Evolutionary conservation across 257 asterid species (phyloP).

Genomic region (Fraxinus cuspidata): DNA sequence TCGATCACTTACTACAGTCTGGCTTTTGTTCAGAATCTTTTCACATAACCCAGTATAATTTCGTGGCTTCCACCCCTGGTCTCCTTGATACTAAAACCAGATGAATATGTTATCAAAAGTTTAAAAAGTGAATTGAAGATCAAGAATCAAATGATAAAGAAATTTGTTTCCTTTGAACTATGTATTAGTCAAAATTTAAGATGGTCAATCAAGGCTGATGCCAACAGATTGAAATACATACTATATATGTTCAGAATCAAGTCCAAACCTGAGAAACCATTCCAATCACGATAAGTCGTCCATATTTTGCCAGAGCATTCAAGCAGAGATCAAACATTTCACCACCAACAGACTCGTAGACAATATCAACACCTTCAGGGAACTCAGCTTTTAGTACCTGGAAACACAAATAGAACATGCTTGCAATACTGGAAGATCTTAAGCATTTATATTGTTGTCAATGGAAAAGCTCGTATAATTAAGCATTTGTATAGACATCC

Average conservation of each 20-base stretch:
- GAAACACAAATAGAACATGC: slow-evolving; percentile 17
- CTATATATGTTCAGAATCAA: slow-evolving; percentile 16
- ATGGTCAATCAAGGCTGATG: neutral
- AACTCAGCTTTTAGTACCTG: slow-evolving; percentile 84
- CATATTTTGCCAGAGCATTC: slow-evolving; percentile 83
- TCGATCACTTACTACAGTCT: slow-evolving; percentile 70
- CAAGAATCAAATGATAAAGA: slow-evolving; percentile 14
- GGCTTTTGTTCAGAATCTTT: slow-evolving; percentile 90
- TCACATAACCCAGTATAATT: slow-evolving; percentile 84
- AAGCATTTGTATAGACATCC: neutral
- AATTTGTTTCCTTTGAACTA: neutral
- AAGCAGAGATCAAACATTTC: slow-evolving; percentile 85
- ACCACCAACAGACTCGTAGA: slow-evolving; percentile 96
- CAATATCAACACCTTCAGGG: slow-evolving; percentile 85
- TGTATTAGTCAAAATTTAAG: neutral
- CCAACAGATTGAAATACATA: slow-evolving; percentile 4
- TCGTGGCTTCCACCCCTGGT: slow-evolving; percentile 85
- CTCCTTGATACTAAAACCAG: slow-evolving; percentile 89
- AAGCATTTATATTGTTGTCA: neutral
- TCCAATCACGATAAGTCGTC: slow-evolving; percentile 91
- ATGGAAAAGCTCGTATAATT: neutral
- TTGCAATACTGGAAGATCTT: neutral
- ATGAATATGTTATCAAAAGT: slow-evolving; percentile 16
- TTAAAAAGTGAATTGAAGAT: slow-evolving; percentile 19
- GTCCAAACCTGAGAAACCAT: slow-evolving; percentile 88